Percentiles rank a stretch among this genome's conserved stretches.
phyloP scores from a whole-genome alignment of 768 basidiomycete genomes.

The Lactifluus echinatus region DNA sequence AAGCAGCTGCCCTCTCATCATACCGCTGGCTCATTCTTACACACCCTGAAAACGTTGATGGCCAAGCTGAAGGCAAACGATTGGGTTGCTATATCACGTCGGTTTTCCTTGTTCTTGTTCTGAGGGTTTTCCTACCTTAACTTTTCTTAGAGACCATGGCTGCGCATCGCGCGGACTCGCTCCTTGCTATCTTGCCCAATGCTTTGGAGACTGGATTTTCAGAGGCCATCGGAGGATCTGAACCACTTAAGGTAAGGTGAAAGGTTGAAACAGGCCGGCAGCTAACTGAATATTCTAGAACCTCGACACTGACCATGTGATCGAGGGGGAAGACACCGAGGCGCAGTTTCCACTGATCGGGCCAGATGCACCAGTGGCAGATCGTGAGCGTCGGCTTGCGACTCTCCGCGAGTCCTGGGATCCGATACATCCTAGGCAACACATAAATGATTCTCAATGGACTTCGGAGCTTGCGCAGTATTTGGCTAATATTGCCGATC shows the following conservation, averaged over 20 bases:
- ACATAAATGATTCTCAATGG: constrained; percentile 36
- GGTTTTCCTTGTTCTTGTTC: constrained; percentile 18
- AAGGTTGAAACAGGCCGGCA: not conserved
- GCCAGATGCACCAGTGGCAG: constrained; percentile 16
- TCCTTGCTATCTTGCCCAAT: constrained; percentile 34
- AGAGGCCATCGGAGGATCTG: constrained; percentile 36
- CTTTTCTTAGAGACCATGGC: constrained; percentile 36
- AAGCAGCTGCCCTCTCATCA: constrained; percentile 40
- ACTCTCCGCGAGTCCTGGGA: constrained; percentile 27
- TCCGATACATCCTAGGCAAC: constrained; percentile 27
- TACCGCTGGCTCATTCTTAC: constrained; percentile 45
- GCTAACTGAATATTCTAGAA: constrained; percentile 30
- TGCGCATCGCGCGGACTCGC: constrained; percentile 32
- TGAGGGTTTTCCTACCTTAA: not conserved
- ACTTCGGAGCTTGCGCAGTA: constrained; percentile 28
- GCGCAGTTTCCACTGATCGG: constrained; percentile 29
- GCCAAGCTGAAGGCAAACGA: constrained; percentile 59
- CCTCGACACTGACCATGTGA: constrained; percentile 38
- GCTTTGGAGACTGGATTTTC: constrained; percentile 41
- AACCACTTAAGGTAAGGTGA: constrained; percentile 40
- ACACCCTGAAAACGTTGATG: constrained; percentile 53
- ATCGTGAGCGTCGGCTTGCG: constrained; percentile 23
- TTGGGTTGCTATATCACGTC: constrained; percentile 56
- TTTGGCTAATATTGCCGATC: constrained; percentile 33
- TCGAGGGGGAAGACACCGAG: constrained; percentile 32